Evolutionary conservation across 2,329 filamentous ascomycete species (phyloP).

Genomic region (Aspergillus carbonarius): DNA sequence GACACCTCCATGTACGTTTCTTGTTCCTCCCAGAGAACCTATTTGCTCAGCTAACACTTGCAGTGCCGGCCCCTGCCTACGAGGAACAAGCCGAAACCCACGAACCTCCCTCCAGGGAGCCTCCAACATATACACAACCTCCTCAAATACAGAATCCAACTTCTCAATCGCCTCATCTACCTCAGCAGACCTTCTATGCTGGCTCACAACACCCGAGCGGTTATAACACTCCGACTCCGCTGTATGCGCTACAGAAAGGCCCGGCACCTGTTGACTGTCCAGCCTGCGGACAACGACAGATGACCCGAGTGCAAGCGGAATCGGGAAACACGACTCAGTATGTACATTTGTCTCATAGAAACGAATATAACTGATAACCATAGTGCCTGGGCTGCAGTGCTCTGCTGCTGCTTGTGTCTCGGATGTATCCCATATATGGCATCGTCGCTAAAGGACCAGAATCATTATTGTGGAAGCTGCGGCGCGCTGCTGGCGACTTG

Average conservation of each 20-base stretch:
- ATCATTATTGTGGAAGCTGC: slow-evolving; percentile 51
- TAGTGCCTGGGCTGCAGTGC: slow-evolving; percentile 47
- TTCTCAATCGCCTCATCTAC: background rate
- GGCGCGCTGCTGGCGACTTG: slow-evolving; percentile 47
- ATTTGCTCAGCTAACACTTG: background rate
- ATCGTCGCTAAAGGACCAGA: slow-evolving; percentile 49
- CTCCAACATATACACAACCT: background rate
- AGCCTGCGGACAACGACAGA: slow-evolving; percentile 42
- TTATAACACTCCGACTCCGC: slow-evolving; percentile 25
- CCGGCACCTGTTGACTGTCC: slow-evolving; percentile 51
- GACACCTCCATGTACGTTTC: background rate
- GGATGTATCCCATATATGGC: slow-evolving; percentile 53
- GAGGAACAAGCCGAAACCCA: background rate
- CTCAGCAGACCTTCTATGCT: slow-evolving; percentile 2
- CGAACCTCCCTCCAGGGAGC: background rate
- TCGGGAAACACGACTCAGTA: slow-evolving; percentile 32
- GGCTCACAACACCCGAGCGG: slow-evolving; percentile 17
- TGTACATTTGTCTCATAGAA: slow-evolving; percentile 6
- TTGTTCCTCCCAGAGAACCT: background rate
- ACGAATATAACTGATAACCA: background rate
- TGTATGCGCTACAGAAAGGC: slow-evolving; percentile 28
- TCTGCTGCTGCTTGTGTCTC: slow-evolving; percentile 46
- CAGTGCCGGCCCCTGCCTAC: background rate
- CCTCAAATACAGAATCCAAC: background rate
- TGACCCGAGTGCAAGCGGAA: slow-evolving; percentile 24